Evolutionary conservation across 179 eudicot species (phyloP), one percentile per base, ranked within the genome.

Genomic region (Drosera spatulata): DNA sequence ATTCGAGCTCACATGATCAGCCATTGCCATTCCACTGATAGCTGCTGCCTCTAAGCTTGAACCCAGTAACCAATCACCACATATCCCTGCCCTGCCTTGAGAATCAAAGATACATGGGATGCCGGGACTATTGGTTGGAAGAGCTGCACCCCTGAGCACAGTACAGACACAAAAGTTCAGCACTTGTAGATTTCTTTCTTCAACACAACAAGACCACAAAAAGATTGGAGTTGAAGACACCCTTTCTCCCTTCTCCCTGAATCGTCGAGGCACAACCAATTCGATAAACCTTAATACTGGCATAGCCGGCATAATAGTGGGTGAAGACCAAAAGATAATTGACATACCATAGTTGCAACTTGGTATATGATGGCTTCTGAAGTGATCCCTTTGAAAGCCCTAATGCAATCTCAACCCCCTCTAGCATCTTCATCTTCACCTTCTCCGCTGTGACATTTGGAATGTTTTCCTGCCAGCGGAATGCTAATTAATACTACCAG

Each of bases 51-150:
- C 97, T 61, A 91, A 63, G 70, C 88, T 91, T 56, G 96, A 91
- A 41, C 97, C 97, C 59, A 88, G 71, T 53, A 91, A 80, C 97
- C 97, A 91, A 88, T 91, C 97, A 60, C 97, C 97, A 70, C 97
- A 91, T 61, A 88, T 85, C 50, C 97, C 97, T 67, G 95, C 85
- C 79, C 97, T 77, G 77, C 96, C 97, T 58, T 73, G 84, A 49
- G 97, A 87, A 77, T 91, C 96, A 79, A 91, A 91, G 63, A 91
- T 88, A 73, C 95, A 88, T 52, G 97, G 96, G 58, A 84, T 61
- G 55, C 80, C 80, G 12, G 96, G 97, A 44, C 81, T 83, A 78
- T 91, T 91, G 38, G 86, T 91, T 54, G 97, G 97, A 82, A 91
- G 97, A 71, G 96, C 97, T 61, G 97, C 97, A 69, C 97, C 97